Evolutionary conservation across 805 yeast species (phyloP), one percentile per base, ranked within the genome.

Genomic region (Starmera caribaea): DNA sequence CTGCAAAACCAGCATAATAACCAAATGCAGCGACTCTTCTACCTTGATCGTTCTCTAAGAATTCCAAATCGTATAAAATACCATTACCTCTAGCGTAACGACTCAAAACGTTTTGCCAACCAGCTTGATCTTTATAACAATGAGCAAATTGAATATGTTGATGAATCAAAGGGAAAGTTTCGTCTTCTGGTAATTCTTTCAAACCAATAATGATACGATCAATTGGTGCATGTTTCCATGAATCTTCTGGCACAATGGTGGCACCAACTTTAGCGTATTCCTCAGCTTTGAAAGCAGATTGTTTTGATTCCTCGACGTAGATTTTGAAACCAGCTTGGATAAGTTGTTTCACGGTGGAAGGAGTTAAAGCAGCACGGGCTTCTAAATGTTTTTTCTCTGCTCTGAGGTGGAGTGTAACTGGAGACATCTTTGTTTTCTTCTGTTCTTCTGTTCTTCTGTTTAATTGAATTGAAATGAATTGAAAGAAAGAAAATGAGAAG

Each of bases 1-100:
- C 99, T 7, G 97, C 98, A 61, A 92, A 92, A n/a, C 99, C 99
- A 35, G 99, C 98, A 62, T 90, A 90, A 71, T 76, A 92, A n/a
- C 99, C 99, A 59, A 92, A 92, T 8, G 98, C 98, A 35, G 99
- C 99, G 26, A 92, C 99, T 66, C 99, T 84, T 71, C 98, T 84
- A 30, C 97, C 97, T 56, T 76, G 79, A 52, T 83, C 96, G 60
- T 92, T 87, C 62, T 85, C 94, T 60, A 92, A 70, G 58, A 92
- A 92, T 67, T 92, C 99, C 49, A 92, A 70, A 61, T 92, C 99
- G 60, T 92, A 92, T 49, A 92, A 73, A 12, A 76, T 73, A 51
- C 98, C 97, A 43, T 83, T 76, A 38, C 99, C 99, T 32, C 74
- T 80, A 38, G 94, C 94, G 69, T 88, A 92, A 62, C 99, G 77